Percentiles rank a stretch among this genome's conserved stretches.
phyloP scores from a whole-genome alignment of 2,329 filamentous ascomycete species.

The Penicillium sp. region DNA sequence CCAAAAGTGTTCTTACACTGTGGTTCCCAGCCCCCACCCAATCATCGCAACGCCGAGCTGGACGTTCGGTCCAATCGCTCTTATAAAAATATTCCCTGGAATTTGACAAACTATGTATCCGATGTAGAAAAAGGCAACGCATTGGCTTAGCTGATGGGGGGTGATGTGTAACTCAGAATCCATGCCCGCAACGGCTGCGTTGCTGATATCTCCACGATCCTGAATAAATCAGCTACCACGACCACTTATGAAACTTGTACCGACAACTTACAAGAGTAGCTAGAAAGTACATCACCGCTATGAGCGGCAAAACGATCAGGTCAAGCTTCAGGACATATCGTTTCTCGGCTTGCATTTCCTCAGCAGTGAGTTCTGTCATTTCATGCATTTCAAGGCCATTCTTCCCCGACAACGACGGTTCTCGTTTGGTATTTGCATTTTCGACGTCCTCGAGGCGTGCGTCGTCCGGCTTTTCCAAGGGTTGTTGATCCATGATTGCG shows the following conservation, averaged over 20 bases:
- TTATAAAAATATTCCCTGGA: background rate
- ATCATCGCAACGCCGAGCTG: constrained; percentile 1
- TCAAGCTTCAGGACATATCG: background rate
- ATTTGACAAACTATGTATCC: constrained; percentile 2
- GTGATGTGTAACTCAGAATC: background rate
- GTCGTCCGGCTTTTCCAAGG: background rate
- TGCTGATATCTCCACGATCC: constrained; percentile 6
- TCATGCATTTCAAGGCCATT: background rate
- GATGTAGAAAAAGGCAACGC: constrained; percentile 6
- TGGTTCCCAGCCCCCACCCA: background rate
- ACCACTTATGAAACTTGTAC: background rate
- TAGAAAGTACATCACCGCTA: constrained; percentile 3
- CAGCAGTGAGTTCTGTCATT: background rate
- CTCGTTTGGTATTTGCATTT: background rate
- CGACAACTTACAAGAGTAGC: background rate
- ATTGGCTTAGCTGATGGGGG: background rate
- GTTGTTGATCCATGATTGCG: background rate
- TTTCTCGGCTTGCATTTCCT: background rate
- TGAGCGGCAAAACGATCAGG: background rate
- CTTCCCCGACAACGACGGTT: background rate
- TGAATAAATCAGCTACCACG: background rate
- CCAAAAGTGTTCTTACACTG: background rate
- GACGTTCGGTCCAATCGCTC: background rate
- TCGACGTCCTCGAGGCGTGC: background rate
- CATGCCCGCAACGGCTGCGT: constrained; percentile 5